phyloP scores from a whole-genome alignment of 2,329 filamentous ascomycete genomes.

The Colletotrichum sp. region DNA sequence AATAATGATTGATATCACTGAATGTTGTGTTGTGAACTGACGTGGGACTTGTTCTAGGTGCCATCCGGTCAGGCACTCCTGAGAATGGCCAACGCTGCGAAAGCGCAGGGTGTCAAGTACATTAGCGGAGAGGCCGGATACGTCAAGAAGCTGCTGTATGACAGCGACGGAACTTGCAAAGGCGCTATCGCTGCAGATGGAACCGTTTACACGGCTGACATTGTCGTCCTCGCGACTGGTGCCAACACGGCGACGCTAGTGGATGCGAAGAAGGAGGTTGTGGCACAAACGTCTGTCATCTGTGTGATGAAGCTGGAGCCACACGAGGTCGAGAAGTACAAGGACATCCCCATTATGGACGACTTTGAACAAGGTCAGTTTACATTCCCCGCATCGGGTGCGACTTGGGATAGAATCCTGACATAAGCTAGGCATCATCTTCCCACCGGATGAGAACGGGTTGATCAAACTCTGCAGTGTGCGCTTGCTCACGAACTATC shows the following conservation, averaged over 20 bases:
- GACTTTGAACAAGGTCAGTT: constrained; percentile 25
- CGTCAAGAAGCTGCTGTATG: constrained; percentile 28
- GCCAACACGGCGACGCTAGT: constrained; percentile 70
- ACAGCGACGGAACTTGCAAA: constrained; percentile 26
- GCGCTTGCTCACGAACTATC: constrained; percentile 55
- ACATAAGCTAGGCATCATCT: constrained; percentile 47
- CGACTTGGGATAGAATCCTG: neutral
- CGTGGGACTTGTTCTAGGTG: constrained; percentile 3
- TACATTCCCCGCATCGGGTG: neutral
- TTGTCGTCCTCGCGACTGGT: constrained; percentile 69
- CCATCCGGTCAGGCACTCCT: constrained; percentile 30
- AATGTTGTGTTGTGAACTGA: neutral
- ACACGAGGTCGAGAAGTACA: constrained; percentile 60
- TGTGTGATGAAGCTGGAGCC: constrained; percentile 66
- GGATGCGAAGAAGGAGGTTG: constrained; percentile 65
- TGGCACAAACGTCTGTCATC: constrained; percentile 68
- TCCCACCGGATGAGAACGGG: constrained; percentile 53
- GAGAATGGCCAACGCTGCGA: constrained; percentile 34
- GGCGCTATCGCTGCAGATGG: constrained; percentile 58
- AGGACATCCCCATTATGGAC: constrained; percentile 39
- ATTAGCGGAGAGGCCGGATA: constrained; percentile 28
- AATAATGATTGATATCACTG: neutral
- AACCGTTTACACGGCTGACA: constrained; percentile 55
- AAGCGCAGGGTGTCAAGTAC: constrained; percentile 29
- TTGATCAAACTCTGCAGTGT: constrained; percentile 61